Conservation (phyloP, 1,139 yeast genomes). For the Yamadazyma jaroonii region DNA sequence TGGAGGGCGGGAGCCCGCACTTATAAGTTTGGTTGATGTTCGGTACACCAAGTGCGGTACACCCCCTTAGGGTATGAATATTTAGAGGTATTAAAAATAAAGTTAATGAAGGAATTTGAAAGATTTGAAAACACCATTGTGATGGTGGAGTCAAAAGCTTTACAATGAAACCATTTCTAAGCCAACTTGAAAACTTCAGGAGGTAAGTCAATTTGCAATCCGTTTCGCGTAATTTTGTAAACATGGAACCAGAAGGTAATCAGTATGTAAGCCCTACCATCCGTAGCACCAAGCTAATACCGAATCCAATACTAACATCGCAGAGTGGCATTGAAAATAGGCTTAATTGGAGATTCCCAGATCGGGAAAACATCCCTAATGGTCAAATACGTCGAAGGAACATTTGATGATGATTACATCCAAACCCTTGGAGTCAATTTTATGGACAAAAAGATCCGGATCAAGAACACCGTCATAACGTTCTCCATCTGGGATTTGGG, state of each 20-base stretch:
- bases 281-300: background rate
- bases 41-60: no score
- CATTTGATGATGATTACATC: slow-evolving; percentile 87
- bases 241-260: slow-evolving; percentile 21
- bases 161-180: no score
- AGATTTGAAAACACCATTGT: no score
- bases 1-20: background rate
- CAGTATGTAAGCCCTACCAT: slow-evolving; percentile 30
- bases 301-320: slow-evolving; percentile 7
- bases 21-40: no score
- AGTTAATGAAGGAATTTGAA: no score
- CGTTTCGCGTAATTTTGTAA: slow-evolving; percentile 8
- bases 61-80: no score
- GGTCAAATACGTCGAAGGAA: slow-evolving; percentile 96
- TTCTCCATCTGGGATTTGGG: slow-evolving; percentile 97
- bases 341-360: slow-evolving; percentile 94
- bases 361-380: slow-evolving; percentile 97
- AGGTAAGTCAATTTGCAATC: no score
- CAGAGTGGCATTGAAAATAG: slow-evolving; percentile 82
- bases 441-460: slow-evolving; percentile 86
- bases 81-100: no score
- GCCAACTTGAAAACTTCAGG: no score
- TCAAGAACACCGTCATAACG: slow-evolving; percentile 85
- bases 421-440: slow-evolving; percentile 95
- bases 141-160: no score